Base-by-base conservation (phyloP, 2,329 filamentous ascomycete species). In the Pseudogymnoascus verrucosus region DNA sequence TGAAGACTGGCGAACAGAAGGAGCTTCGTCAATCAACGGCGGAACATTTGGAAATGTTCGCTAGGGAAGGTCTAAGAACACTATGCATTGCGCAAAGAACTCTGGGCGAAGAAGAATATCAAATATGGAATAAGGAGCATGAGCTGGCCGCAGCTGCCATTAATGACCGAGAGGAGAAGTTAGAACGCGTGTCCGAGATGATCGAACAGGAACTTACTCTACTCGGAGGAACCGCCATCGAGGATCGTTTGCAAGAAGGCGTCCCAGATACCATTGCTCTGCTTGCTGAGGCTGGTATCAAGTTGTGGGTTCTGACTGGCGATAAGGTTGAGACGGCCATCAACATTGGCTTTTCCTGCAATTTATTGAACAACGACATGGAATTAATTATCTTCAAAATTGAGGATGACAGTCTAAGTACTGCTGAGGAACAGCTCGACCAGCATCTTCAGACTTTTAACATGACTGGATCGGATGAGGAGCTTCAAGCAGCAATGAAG, bases 291-390 rank as follows among this genome's bases (percentile, higher is more conserved):
- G 95, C 95, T 62, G 96, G 96, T 74, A 97, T 99, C 77, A 99
- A 99, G 77, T 84, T 99, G 6, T 99, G 95, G 95, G 95, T 99
- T 62, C 79, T 99, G 68, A 99, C 95, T 14, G 95, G 96, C 67
- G 95, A 99, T 81, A 99, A 98, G 77, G 93, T 98, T 34, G 95
- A 99, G 78, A 99, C 95, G 23, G 95, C 96, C 64, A 99, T 99
- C 85, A 99, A 99, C 78, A 99, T 99, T 73, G 95, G 95, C 2
- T 99, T 98, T 77, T 99, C 96, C 10, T 99, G 96, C 80, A 99
- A 99, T 70, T 82, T 99, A 34, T 84, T 99, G 63, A 92, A 93
- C 77, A 99, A 97, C 75, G 91, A 96, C 69, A 97, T 99, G 95
- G 95, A 99, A 69, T 80, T 99, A 66, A 90, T 99, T 67, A 86